Base-by-base conservation (phyloP, 768 basidiomycete genomes). In the Psilocybe azurescens region DNA sequence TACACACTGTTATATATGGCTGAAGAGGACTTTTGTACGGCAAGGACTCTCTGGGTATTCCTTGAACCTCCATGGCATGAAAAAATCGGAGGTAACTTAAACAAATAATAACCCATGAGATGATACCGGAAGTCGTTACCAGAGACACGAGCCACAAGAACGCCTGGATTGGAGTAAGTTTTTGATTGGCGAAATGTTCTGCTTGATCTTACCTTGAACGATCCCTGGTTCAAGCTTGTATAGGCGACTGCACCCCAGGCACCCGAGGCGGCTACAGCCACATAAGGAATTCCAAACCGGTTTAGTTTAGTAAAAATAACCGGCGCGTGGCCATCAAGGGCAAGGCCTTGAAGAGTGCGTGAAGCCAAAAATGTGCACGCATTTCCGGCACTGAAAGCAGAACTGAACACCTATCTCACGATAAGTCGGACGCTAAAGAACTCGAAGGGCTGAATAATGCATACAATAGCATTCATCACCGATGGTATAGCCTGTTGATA, bases 351-450 rank as follows among this genome's bases (percentile, higher is more conserved):
- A 10, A 81, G 68, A 1, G 77, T 76, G 18, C 79, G 74, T 6
- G 77, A 78, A 8, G 75, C 71, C 6, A 73, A 73, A 73, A 83
- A 87, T 24, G 86, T 67, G 73, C 79, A 81, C 1, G 81, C 80
- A 67, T 87, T 88, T 47, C 81, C 84, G 16, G 87, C 84, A 57
- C 85, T 86, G 74, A 86, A 86, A 0, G 85, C 84, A 29, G 80
- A 81, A 13, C 87, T 81, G 63, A 90, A 77, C 33, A 76, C 73
- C 74, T 76, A 49, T 55, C 9, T 38, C 20, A 39, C 16, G 18
- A n/a, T 33, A 30, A 28, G 56, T 14, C 7, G 24, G 32, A 53
- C 18, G n/a, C 20, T n/a, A 36, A 36, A 38, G 13, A 44, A 1
- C 5, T 48, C 29, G 7, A 14, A 14, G 53, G 10, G 18, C 5